Evolutionary conservation across 2,329 filamentous ascomycete genomes (phyloP), one percentile per base, ranked within the genome.

Genomic region (Beauveria bassiana): DNA sequence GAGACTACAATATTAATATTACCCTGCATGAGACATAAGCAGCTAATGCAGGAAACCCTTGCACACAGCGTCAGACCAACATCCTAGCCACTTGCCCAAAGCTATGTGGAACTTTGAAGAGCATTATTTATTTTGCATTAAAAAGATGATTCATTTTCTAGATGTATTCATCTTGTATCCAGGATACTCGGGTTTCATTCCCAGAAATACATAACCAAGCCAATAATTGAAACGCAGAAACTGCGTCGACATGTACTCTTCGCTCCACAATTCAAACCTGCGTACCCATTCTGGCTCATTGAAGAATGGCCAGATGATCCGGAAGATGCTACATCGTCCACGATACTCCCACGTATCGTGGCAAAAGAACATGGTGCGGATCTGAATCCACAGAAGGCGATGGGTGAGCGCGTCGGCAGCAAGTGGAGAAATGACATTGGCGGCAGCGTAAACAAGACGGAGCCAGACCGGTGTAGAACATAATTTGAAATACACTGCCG

Each of bases 391-490:
- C 5, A 57, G 54, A 28, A 57, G 2, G 28, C 54, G 54, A 24
- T 28, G 54, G 26, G 54, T 16, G 12, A 57, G 43, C 43, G 18
- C 5, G 45, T 57, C 45, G 26, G 54, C 54, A 18, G 54, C 43
- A 8, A 6, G 14, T 20, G 54, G 43, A 57, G 54, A 57, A 8
- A 57, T 9, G 42, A 16, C 54, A 2, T 26, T 57, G 10, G 28
- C 8, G n/a, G 54, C 54, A 16, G 43, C 42, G 45, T 57, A 57
- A 1, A 57, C 10, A 22, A 57, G 31, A n/a, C 54, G 54, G n/a
- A 57, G 43, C 54, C 54, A 57, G 5, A 49, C 7, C 3, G 54
- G 54, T 31, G 54, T 57, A 49, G 54, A 57, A 22, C 54, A 57
- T n/a, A 57, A 20, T 16, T 24, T 38, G 12, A 57, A 49, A 16